Evolutionary conservation across 805 yeast genomes (phyloP), one percentile per base, ranked within the genome.

Genomic region (Helenozyma rhizophorensis): DNA sequence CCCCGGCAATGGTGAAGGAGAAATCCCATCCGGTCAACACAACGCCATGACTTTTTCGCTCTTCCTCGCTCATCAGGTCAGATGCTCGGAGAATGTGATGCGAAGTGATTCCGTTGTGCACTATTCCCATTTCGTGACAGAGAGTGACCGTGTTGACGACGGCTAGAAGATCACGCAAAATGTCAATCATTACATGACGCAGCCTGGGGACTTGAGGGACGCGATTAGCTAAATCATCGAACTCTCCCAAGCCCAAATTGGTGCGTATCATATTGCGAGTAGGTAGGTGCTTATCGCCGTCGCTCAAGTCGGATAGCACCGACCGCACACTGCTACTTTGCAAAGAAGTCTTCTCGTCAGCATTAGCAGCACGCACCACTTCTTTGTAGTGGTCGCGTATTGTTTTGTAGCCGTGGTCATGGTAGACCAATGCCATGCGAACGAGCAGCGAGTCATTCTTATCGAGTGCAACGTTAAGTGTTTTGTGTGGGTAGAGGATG

Each of bases 11-110:
- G 2, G 70, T 43, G 37, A 71, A 72, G 24, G 65, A 47, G 36
- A 68, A 72, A 41, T 72, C 78, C 71, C 76, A 74, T 2, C 74
- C 73, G 1, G 63, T 56, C 9, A 72, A 47, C 25, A 49, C 61
- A 4, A 72, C 56, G 11, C 62, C 55, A 15, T 15, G 30, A 10
- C 21, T 13, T 6, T 9, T 13, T 10, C 25, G 9, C 4, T 26
- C 14, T 17, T 17, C 19, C n/a, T 9, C 23, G 9, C 23, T 22
- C 3, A 9, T 14, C n/a, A 13, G 9, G n/a, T 51, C 48, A 7
- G 51, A 56, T 23, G 62, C 53, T n/a, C 66, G 51, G 13, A 68
- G 45, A 2, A 74, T 56, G 19, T 58, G 52, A n/a, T 53, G 46
- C 4, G 68, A 46, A 2, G 70, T 63, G 18, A 74, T 46, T 0